Evolutionary conservation across 805 yeast species (phyloP).

Genomic region (Saturnispora quitensis): DNA sequence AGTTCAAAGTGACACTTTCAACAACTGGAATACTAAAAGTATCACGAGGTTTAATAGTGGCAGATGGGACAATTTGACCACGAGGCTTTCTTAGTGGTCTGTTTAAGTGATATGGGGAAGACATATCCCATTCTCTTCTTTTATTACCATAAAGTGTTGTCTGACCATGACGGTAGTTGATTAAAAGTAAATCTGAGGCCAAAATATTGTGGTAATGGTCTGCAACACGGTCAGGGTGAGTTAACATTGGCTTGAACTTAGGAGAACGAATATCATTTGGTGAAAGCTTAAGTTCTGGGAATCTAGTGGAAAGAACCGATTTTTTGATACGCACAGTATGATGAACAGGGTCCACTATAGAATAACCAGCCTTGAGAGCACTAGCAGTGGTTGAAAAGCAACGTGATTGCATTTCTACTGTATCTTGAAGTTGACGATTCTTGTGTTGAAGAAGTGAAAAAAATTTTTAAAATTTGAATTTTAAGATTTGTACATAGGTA

Average conservation of each 20-base stretch:
- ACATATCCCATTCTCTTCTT: constrained; percentile 75
- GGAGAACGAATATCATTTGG: constrained; percentile 75
- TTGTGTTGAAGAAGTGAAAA: not conserved
- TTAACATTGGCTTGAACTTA: constrained; percentile 61
- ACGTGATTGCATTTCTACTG: constrained; percentile 12
- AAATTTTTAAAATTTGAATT: not conserved
- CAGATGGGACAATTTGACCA: constrained; percentile 67
- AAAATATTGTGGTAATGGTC: constrained; percentile 73
- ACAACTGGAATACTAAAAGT: constrained; percentile 65
- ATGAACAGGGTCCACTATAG: constrained; percentile 85
- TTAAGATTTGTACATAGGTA: not conserved
- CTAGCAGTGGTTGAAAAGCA: constrained; percentile 27
- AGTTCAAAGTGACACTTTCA: constrained; percentile 58
- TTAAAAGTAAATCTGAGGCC: constrained; percentile 67
- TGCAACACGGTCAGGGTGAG: constrained; percentile 69
- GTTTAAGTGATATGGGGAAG: constrained; percentile 82
- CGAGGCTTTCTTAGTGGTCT: constrained; percentile 69
- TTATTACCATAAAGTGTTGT: constrained; percentile 51
- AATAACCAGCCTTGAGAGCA: constrained; percentile 44
- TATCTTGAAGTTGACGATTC: not conserved
- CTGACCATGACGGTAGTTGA: constrained; percentile 63
- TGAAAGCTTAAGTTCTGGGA: constrained; percentile 55
- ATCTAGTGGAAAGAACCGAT: constrained; percentile 62
- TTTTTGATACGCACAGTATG: constrained; percentile 76
- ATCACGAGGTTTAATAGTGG: constrained; percentile 61